Base-by-base conservation (phyloP, 2,329 filamentous ascomycete species). In the Sporothrix sp. region DNA sequence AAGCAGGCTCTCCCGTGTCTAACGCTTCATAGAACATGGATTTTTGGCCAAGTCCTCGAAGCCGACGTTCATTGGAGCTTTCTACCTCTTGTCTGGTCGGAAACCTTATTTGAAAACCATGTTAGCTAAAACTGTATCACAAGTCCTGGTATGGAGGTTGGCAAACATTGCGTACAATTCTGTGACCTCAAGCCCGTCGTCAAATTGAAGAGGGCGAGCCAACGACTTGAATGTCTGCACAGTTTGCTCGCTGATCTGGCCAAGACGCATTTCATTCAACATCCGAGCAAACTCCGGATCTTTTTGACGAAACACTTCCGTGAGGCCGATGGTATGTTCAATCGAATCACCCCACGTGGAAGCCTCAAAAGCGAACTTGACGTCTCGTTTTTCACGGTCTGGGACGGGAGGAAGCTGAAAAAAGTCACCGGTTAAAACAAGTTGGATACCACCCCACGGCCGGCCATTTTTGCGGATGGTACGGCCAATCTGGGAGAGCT, bases 231-330 rank as follows among this genome's bases (percentile, higher is more conserved):
- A 98, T 0, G 82, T 79, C 8, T 76, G 71, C 30, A 95, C 82
- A 0, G 90, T 95, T 8, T 78, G 70, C n/a, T 81, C 75, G 28
- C 78, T 85, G 48, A 97, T 82, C 48, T 78, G 83, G 4, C 93
- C 93, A 50, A 97, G 73, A 44, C 93, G 84, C 88, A 98, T 96
- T 66, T 98, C 91, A 62, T 98, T 98, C 47, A 98, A 76, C 90
- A 98, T 98, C 6, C 76, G 74, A 11, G 93, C 93, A 66, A 98
- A 98, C 21, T 85, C 82, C 47, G 79, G 78, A 63, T 98, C 93
- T 57, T 86, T 89, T 63, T 98, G 93, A 69, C 93, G 87, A 70
- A 98, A 98, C 10, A 98, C 87, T 61, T 97, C 87, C 1, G 90
- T 95, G 45, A 98, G 71, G 7, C 90, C 87, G 62, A 98, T 96